Base-by-base conservation (phyloP, 2,329 filamentous ascomycete genomes). In the Akanthomyces lecanii region DNA sequence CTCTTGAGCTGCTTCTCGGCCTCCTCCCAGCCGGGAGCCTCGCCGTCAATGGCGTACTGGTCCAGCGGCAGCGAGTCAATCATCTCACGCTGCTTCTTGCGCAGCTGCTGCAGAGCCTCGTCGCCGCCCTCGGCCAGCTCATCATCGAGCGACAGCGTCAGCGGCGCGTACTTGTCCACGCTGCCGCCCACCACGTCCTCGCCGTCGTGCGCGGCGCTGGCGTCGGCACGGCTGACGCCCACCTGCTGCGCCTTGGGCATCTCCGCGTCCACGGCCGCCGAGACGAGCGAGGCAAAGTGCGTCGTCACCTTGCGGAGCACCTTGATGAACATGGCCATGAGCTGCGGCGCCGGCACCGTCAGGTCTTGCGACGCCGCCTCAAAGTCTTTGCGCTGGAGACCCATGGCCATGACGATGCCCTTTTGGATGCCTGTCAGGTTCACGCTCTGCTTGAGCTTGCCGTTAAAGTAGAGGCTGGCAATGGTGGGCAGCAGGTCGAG, bases 251-350 rank as follows among this genome's bases (percentile, higher is more conserved):
- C 75, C 51, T 80, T 77, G 4, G 89, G 89, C 69, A 93, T 79
- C 53, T 85, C 81, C 1, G 86, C 85, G 62, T 86, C 88, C 12
- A 89, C 88, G 0, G 91, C 92, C 4, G 85, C 86, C 48, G 92
- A 85, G 3, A 97, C 82, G 0, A 98, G 77, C 4, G 82, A 79
- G 38, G 87, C 85, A 76, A 99, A 95, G 72, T 93, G 85, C 3
- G 84, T 82, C 3, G 90, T 90, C 45, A 97, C 84, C 79, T 98
- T 98, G 67, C 92, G 87, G 64, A 97, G 83, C 65, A 97, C 89
- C 81, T 99, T 99, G 74, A 97, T 91, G 76, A 99, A 98, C 89
- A 98, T 96, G 65, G 94, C 93, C 66, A 99, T 81, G 4, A 97
- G 80, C 77, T 98, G 95, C 51, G 87, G 89, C 2, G 86, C 83